Conservation (phyloP, 306 rosid species). For the Lithocarpus polystachyus region DNA sequence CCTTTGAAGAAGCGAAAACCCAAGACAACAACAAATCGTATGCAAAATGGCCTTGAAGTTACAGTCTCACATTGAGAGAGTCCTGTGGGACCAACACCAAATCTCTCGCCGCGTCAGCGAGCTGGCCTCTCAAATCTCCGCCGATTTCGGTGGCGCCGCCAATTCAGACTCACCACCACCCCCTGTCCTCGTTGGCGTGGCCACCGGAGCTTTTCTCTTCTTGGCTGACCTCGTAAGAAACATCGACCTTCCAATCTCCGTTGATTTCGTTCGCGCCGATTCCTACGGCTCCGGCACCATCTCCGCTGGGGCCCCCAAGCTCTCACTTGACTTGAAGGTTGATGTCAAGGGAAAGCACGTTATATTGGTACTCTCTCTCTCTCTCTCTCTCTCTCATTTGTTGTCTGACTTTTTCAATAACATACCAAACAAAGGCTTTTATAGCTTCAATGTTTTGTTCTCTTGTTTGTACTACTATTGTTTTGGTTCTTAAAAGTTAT, state of each 20-base stretch:
- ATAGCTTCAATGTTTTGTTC: too few species aligned
- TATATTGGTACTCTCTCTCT: slow-evolving; percentile 47
- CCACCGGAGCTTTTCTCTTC: slow-evolving; percentile 83
- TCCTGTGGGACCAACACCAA: slow-evolving; percentile 66
- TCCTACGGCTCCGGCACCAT: slow-evolving; percentile 73
- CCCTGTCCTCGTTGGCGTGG: slow-evolving; percentile 71
- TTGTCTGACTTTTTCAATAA: not conserved
- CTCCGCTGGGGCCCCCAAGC: slow-evolving; percentile 55
- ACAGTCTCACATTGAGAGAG: slow-evolving; percentile 53
- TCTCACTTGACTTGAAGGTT: slow-evolving; percentile 63
- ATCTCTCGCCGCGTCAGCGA: slow-evolving; percentile 64
- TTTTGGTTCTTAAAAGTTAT: too few species aligned
- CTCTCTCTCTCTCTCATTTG: not conserved
- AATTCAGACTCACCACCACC: slow-evolving; percentile 5
- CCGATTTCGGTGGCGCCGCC: slow-evolving; percentile 21
- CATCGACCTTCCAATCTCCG: slow-evolving; percentile 52
- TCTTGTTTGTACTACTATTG: too few species aligned
- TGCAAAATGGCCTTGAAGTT: slow-evolving; percentile 12
- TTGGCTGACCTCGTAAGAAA: slow-evolving; percentile 77
- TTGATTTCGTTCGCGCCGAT: slow-evolving; percentile 66
- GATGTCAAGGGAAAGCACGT: slow-evolving; percentile 64
- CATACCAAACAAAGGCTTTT: too few species aligned
- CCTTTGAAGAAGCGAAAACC: too few species aligned
- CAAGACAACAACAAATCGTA: not conserved
- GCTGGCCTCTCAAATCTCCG: slow-evolving; percentile 56